Conservation (phyloP, 208 protist species). For the Leishmania amazonensis region DNA sequence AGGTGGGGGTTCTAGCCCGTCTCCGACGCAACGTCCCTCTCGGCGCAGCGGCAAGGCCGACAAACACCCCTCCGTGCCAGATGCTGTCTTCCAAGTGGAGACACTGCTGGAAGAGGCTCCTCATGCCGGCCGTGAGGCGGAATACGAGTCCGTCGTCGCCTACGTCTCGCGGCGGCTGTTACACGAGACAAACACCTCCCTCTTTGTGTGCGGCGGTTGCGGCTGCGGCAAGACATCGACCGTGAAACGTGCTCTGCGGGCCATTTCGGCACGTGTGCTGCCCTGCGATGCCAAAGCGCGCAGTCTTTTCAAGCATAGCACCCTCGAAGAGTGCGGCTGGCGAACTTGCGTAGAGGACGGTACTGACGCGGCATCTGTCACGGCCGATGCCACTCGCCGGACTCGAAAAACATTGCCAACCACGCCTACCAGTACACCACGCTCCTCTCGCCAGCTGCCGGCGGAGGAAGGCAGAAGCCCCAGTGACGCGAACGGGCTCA, state of each 20-base stretch:
- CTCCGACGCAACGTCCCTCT: not conserved
- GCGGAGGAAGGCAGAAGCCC: not conserved
- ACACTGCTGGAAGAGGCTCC: constrained; percentile 28
- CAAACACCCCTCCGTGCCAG: not conserved
- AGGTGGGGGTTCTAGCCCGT: not conserved
- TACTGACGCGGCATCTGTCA: not conserved
- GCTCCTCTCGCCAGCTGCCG: not conserved
- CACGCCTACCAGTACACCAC: not conserved
- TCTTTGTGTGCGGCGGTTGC: constrained; percentile 88
- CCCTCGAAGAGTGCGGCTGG: constrained; percentile 26
- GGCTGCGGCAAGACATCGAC: constrained; percentile 87
- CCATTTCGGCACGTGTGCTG: constrained; percentile 51
- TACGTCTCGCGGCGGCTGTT: constrained; percentile 53
- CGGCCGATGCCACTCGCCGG: not conserved
- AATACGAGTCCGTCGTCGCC: constrained; percentile 59
- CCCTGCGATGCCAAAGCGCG: constrained; percentile 44
- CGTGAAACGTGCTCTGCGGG: constrained; percentile 68
- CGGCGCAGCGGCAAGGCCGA: not conserved
- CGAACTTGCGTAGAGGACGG: not conserved
- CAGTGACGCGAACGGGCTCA: not conserved
- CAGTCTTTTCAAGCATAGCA: constrained; percentile 25
- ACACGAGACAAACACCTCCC: constrained; percentile 35
- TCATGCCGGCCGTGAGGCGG: constrained; percentile 44
- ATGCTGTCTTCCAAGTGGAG: constrained; percentile 13
- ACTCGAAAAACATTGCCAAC: not conserved